Evolutionary conservation across 192 early-diverging fungal genomes (phyloP).

Genomic region (Coemansia sp.): DNA sequence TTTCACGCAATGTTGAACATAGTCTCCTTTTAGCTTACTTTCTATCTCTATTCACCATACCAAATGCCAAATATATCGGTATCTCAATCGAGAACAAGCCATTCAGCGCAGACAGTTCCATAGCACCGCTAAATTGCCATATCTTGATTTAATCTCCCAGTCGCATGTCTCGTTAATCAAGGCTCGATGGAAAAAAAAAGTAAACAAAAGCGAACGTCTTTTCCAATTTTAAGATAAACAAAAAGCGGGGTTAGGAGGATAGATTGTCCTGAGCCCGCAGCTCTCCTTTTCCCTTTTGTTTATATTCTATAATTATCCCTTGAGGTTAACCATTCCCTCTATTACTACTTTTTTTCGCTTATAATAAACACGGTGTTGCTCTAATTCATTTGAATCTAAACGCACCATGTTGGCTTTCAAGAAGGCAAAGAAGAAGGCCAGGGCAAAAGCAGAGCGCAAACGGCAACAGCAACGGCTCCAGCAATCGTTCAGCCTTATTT

Average conservation of each 20-base stretch:
- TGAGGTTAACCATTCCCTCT: too few species aligned
- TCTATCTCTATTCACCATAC: not conserved
- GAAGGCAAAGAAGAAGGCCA: not conserved
- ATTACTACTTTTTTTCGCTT: too few species aligned
- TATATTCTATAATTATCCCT: too few species aligned
- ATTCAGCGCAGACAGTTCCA: too few species aligned
- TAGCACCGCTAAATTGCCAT: too few species aligned
- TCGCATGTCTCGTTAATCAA: too few species aligned
- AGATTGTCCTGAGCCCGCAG: not conserved
- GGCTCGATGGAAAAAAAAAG: too few species aligned
- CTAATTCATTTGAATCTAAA: not conserved
- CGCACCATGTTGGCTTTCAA: not conserved
- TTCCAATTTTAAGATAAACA: not conserved
- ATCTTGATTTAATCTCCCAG: too few species aligned
- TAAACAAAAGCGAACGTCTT: too few species aligned
- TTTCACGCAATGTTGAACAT: slow-evolving; percentile 22
- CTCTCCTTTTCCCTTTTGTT: slow-evolving; percentile 4
- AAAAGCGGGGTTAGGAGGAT: not conserved
- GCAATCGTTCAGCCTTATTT: slow-evolving; percentile 19
- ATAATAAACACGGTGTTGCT: too few species aligned
- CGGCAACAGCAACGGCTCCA: not conserved
- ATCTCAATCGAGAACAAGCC: not conserved
- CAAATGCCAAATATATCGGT: not conserved
- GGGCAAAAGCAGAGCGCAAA: slow-evolving; percentile 3
- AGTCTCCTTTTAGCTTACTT: too few species aligned